Base-by-base conservation (phyloP, 805 yeast species). In the Metschnikowia aberdeeniae region DNA sequence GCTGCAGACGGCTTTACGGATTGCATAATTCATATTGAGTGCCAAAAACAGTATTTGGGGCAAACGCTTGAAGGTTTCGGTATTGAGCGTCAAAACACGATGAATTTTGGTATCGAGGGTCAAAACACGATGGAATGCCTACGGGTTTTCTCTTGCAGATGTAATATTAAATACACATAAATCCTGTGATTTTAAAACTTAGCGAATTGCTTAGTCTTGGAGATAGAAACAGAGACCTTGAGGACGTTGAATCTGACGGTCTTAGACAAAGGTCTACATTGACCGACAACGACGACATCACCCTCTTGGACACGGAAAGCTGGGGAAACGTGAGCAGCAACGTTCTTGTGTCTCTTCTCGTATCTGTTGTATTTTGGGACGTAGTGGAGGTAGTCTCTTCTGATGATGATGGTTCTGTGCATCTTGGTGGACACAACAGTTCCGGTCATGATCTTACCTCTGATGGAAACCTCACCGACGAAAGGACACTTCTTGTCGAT, bases 311-410 rank as follows among this genome's bases (percentile, higher is more conserved):
- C 97, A 81, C 99, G 95, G 98, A 93, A 93, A 77, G 98, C 98
- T 80, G 99, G 99, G 61, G 98, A 92, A 69, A 93, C 88, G 82
- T 93, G 99, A 68, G 97, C 99, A 75, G 99, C 95, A 58, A 93
- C 83, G 86, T 93, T 93, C 93, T 93, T 93, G 88, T 93, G 99
- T 83, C 99, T 89, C 88, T 93, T 93, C 83, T 93, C 99, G 88
- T 89, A 93, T 87, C 99, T 90, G 96, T 92, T 93, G 83, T 93
- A 93, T 86, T 93, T 93, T 78, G 98, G 96, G 76, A 93, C 87
- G 82, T 89, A 93, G 82, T 93, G 99, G 75, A 93, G 88, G 95
- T 93, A 93, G 74, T 93, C 98, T 82, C 99, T 92, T 86, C 99
- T 90, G 82, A 93, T 87, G 76, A 93, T 86, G 81, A 93, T 86